Conservation (phyloP, 1,284 basidiomycete species). For the Laetiporus sulphureus region DNA sequence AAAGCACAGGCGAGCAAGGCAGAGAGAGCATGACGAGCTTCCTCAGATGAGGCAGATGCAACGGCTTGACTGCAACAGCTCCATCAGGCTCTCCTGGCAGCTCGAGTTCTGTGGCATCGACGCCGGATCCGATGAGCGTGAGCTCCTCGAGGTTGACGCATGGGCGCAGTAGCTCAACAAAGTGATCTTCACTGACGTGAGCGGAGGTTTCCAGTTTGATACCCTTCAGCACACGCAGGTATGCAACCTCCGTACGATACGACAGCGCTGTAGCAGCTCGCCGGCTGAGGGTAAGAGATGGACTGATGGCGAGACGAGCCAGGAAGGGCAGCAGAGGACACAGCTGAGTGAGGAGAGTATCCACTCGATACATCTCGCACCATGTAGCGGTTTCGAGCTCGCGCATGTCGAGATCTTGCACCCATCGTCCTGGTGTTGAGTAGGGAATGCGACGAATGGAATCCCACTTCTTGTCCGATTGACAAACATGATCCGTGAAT, state of each 20-base stretch:
- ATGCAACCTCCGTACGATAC: slow-evolving; percentile 42
- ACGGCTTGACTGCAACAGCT: slow-evolving; percentile 27
- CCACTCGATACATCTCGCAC: slow-evolving; percentile 43
- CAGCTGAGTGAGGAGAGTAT: slow-evolving; percentile 53
- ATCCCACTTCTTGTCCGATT: slow-evolving; percentile 76
- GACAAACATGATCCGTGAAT: slow-evolving; percentile 48
- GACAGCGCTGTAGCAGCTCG: slow-evolving; percentile 50
- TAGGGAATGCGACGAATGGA: slow-evolving; percentile 78
- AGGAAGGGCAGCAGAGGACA: slow-evolving; percentile 72
- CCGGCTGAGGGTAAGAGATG: slow-evolving; percentile 52
- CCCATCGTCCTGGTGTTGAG: slow-evolving; percentile 80
- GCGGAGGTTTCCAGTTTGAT: slow-evolving; percentile 29
- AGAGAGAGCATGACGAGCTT: slow-evolving; percentile 63
- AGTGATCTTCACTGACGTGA: slow-evolving; percentile 21
- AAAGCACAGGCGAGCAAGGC: slow-evolving; percentile 57
- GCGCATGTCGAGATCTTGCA: slow-evolving; percentile 67
- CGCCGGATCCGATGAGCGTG: slow-evolving; percentile 54
- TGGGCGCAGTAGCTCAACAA: slow-evolving; percentile 43
- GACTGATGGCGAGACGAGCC: slow-evolving; percentile 49
- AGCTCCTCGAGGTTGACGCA: slow-evolving; percentile 61
- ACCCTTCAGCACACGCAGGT: slow-evolving; percentile 58
- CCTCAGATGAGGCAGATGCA: slow-evolving; percentile 54
- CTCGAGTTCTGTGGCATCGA: slow-evolving; percentile 32
- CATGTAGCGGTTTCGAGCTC: slow-evolving; percentile 37
- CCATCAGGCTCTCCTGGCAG: slow-evolving; percentile 17